A percentile compares a stretch with the other conserved stretches of the same genome.
Conservation (phyloP, 2,329 filamentous ascomycete genomes). For the Fusarium brachygibbosum region DNA sequence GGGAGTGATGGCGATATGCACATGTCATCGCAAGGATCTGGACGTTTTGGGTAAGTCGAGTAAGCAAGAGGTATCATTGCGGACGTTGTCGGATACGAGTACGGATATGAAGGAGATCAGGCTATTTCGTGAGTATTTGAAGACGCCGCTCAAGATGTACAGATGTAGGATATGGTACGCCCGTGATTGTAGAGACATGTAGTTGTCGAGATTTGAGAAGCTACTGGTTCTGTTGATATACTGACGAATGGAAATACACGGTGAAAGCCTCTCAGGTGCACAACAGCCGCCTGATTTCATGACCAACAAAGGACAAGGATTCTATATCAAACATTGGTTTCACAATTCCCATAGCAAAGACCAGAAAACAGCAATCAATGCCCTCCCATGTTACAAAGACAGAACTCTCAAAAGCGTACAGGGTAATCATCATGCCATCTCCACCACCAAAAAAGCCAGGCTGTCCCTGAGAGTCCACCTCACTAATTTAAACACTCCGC, state of each 20-base stretch:
- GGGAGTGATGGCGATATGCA: background rate
- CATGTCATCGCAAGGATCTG: background rate
- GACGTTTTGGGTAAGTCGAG: background rate
- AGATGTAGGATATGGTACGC: too few species aligned
- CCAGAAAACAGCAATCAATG: background rate
- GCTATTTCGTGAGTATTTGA: too few species aligned
- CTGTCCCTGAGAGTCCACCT: constrained; percentile 20
- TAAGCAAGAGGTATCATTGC: background rate
- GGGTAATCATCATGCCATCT: background rate
- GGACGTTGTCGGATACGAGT: background rate
- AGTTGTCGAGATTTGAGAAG: too few species aligned
- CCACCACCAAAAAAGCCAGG: constrained; percentile 14
- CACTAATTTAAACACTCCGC: constrained; percentile 18
- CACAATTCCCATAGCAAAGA: background rate
- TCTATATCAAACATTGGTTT: background rate
- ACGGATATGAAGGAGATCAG: background rate
- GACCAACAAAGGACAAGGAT: too few species aligned
- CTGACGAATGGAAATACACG: background rate
- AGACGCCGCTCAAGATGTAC: too few species aligned
- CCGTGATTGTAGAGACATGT: too few species aligned
- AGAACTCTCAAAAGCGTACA: background rate
- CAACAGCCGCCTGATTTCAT: background rate
- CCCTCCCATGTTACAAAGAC: background rate
- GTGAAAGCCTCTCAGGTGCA: too few species aligned
- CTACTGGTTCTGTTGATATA: background rate